A percentile compares a stretch with the other conserved stretches of the same genome.
Evolutionary conservation across 2,329 filamentous ascomycete genomes (phyloP).

Genomic region (Botrytis medusae): DNA sequence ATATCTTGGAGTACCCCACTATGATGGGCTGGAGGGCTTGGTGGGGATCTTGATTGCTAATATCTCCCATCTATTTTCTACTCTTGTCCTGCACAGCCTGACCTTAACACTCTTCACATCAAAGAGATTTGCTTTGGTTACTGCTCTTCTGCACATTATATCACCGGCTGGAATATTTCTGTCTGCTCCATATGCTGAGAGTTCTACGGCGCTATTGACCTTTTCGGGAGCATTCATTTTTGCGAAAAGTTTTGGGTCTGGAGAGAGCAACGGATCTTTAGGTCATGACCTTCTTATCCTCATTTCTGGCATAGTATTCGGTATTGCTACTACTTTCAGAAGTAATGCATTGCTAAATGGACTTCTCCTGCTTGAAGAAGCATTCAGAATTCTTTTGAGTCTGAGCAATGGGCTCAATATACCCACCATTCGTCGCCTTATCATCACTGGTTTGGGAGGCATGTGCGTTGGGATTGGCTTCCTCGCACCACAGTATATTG

Average conservation of each 20-base stretch:
- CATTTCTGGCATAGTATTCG: conserved; percentile 67
- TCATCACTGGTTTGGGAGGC: conserved; percentile 65
- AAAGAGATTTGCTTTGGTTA: conserved; percentile 59
- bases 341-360: conserved; percentile 88
- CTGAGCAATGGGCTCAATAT: conserved; percentile 46
- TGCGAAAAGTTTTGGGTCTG: conserved; percentile 47
- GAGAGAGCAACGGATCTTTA: conserved; percentile 38
- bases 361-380: conserved; percentile 58
- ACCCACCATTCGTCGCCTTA: conserved; percentile 51
- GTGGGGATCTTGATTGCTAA: conserved; percentile 69
- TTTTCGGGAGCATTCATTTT: conserved; percentile 74
- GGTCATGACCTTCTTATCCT: conserved; percentile 52
- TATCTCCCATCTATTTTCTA: conserved; percentile 72
- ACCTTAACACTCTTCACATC: conserved; percentile 54
- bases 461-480: conserved; percentile 66
- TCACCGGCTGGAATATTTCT: conserved; percentile 90
- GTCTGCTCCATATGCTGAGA: conserved; percentile 81
- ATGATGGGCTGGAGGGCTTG: conserved; percentile 46
- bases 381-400: conserved; percentile 55
- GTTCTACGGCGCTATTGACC: conserved; percentile 73
- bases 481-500: conserved; percentile 69
- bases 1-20: conserved; percentile 33
- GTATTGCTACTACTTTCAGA: conserved; percentile 69
- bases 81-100: conserved; percentile 69
- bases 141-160: conserved; percentile 74